Percentiles rank a stretch among this genome's conserved stretches.
These are phyloP conservation scores for Penicillium thymicola DNA, from an alignment of 2,329 filamentous ascomycete species.

Conservation along the genomic window DNA sequence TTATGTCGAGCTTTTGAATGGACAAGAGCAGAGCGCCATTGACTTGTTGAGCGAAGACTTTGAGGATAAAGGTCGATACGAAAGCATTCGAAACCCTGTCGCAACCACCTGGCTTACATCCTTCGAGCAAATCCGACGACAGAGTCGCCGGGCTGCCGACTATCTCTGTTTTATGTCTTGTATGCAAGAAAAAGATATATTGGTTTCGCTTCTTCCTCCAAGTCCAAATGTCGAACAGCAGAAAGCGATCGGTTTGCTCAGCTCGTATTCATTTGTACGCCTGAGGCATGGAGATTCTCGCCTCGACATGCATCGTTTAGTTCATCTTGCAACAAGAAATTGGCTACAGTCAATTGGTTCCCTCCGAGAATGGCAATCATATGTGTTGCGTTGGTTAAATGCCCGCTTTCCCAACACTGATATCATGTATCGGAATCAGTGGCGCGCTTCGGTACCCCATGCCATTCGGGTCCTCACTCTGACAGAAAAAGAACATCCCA, in stretches of 20 bases:
- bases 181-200: slow-evolving; percentile 27
- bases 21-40: slow-evolving; percentile 19
- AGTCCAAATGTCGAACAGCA: background rate
- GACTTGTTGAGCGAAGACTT: slow-evolving; percentile 31
- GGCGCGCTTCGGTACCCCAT: slow-evolving; percentile 22
- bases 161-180: slow-evolving; percentile 32
- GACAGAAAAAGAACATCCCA: background rate
- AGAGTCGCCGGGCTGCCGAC: slow-evolving; percentile 16
- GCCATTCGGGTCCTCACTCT: slow-evolving; percentile 4
- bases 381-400: slow-evolving; percentile 2
- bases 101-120: slow-evolving; percentile 36
- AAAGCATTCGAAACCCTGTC: slow-evolving; percentile 31
- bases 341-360: slow-evolving; percentile 19
- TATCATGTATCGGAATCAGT: slow-evolving; percentile 10
- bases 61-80: slow-evolving; percentile 27
- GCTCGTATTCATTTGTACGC: slow-evolving; percentile 22
- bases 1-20: slow-evolving; percentile 22
- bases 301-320: slow-evolving; percentile 30
- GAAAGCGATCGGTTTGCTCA: slow-evolving; percentile 22
- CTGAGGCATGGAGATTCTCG: background rate
- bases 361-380: background rate
- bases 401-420: slow-evolving; percentile 10
- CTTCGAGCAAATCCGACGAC: slow-evolving; percentile 27
- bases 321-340: slow-evolving; percentile 29
- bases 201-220: slow-evolving; percentile 23